Evolutionary conservation across 305 asterid genomes (phyloP).

Genomic region (Fraxinus platypoda): DNA sequence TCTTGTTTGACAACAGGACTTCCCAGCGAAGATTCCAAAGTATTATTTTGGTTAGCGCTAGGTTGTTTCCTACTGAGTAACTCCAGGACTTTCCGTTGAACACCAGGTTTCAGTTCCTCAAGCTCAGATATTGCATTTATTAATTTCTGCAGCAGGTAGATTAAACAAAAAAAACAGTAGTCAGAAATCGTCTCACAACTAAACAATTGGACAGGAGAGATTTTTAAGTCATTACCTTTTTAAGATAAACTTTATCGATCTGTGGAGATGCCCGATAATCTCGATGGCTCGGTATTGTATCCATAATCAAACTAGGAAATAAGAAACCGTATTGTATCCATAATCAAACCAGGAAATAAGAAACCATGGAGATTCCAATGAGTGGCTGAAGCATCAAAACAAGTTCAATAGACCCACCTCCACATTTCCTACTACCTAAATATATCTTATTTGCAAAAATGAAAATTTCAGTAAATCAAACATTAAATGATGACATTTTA

Average conservation of each 20-base stretch:
- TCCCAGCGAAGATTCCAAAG: constrained; percentile 42
- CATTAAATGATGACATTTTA: neutral
- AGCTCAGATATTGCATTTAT: constrained; percentile 67
- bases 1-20: constrained; percentile 47
- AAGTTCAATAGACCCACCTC: constrained; percentile 18
- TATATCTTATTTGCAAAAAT: constrained; percentile 2
- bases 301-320: constrained; percentile 76
- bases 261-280: constrained; percentile 63
- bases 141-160: constrained; percentile 51
- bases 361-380: constrained; percentile 30
- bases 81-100: constrained; percentile 65
- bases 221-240: constrained; percentile 43
- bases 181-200: constrained; percentile 3
- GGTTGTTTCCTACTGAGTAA: constrained; percentile 46
- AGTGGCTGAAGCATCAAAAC: constrained; percentile 1
- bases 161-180: constrained; percentile 5
- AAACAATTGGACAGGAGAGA: constrained; percentile 19
- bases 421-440: constrained; percentile 24
- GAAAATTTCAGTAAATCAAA: constrained; percentile 21
- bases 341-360: constrained; percentile 67
- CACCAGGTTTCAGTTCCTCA: constrained; percentile 79
- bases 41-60: constrained; percentile 37
- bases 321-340: constrained; percentile 62
- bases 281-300: constrained; percentile 92
- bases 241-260: constrained; percentile 55